phyloP scores from a whole-genome alignment of 2,329 filamentous ascomycete genomes.

The Albifimbria verrucaria region DNA sequence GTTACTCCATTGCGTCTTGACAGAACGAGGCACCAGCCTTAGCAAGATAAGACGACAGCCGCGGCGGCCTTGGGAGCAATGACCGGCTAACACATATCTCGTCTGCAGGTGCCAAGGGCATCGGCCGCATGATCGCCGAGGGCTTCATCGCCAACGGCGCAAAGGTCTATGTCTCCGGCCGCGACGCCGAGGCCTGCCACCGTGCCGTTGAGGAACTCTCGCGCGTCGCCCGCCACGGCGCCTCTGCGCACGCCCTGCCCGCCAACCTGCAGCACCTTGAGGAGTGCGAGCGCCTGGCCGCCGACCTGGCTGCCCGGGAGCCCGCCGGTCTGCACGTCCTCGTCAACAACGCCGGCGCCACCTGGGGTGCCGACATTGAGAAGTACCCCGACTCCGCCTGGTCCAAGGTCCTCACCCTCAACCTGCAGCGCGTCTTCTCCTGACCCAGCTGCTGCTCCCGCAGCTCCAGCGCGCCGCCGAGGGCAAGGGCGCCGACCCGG shows the following conservation, averaged over 20 bases:
- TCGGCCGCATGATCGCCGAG: constrained; percentile 65
- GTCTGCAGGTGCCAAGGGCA: constrained; percentile 51
- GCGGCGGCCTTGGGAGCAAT: too few relatives aligned
- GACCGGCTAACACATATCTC: too few relatives aligned
- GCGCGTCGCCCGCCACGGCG: constrained; percentile 38
- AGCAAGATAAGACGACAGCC: too few relatives aligned
- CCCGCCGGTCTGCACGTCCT: constrained; percentile 53
- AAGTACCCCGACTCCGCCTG: constrained; percentile 56
- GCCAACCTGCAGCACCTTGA: constrained; percentile 62
- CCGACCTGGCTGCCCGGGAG: constrained; percentile 47
- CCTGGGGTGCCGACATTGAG: constrained; percentile 61
- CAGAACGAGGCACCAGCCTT: neutral
- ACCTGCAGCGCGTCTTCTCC: constrained; percentile 66
- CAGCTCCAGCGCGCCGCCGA: constrained; percentile 50
- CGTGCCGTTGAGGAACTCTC: constrained; percentile 55
- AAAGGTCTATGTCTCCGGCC: constrained; percentile 63
- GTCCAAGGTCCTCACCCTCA: constrained; percentile 59
- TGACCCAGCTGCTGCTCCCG: constrained; percentile 59
- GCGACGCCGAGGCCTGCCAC: constrained; percentile 57
- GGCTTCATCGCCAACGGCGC: constrained; percentile 63
- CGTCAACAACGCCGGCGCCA: constrained; percentile 64
- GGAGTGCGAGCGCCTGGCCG: constrained; percentile 51
- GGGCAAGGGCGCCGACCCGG: constrained; percentile 35
- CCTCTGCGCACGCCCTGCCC: constrained; percentile 53
- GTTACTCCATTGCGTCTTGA: neutral